These are phyloP conservation scores for Xerocomellus chrysenteron DNA, from an alignment of 768 basidiomycete genomes.

Conservation along the genomic window DNA sequence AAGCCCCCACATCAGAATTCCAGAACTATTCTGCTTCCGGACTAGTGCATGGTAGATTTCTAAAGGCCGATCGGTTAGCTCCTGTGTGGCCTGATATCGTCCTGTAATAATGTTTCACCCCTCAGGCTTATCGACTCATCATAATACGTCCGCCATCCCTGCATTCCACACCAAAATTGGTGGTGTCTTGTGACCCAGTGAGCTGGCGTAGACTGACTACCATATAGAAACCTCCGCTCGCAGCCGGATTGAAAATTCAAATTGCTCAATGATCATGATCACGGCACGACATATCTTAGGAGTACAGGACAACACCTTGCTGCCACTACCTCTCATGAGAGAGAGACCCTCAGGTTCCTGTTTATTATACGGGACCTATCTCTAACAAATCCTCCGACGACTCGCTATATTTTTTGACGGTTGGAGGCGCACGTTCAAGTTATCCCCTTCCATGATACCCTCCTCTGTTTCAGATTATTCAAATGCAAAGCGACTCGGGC, in stretches of 20 bases:
- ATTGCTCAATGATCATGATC: neutral
- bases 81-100: neutral
- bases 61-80: neutral
- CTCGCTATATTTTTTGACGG: too few relatives aligned
- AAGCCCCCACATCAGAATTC: neutral
- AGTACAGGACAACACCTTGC: neutral
- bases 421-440: too few relatives aligned
- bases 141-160: neutral
- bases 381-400: too few relatives aligned
- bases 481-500: too few relatives aligned
- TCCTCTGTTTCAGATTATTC: too few relatives aligned
- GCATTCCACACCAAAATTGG: neutral
- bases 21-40: neutral
- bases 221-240: neutral
- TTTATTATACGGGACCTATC: neutral
- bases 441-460: too few relatives aligned
- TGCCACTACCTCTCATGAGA: too few relatives aligned
- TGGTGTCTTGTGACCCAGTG: neutral
- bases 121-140: neutral
- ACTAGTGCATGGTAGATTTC: neutral
- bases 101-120: too few relatives aligned
- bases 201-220: slow-evolving; percentile 8
- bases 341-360: neutral
- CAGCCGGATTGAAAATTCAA: slow-evolving; percentile 5
- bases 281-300: neutral